These are phyloP conservation scores for Mycena olivaceomarginata DNA, from an alignment of 768 basidiomycete genomes.

Conservation along the genomic window DNA sequence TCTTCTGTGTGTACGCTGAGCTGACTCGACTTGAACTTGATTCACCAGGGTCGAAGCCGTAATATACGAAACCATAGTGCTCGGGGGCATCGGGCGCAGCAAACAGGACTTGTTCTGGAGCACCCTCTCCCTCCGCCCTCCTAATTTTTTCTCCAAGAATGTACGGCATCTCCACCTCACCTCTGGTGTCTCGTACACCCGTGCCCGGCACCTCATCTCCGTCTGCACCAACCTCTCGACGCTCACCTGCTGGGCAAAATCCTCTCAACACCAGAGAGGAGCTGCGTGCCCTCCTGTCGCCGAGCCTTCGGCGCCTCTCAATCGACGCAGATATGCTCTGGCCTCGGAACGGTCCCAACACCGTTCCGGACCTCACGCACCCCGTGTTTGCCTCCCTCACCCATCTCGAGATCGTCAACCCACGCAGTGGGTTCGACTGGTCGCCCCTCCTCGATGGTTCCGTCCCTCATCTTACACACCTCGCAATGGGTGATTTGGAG, in stretches of 20 bases:
- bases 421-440: slow-evolving; percentile 52
- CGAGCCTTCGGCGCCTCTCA: slow-evolving; percentile 30
- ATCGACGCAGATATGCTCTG: slow-evolving; percentile 33
- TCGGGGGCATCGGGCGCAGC: slow-evolving; percentile 42
- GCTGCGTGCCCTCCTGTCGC: slow-evolving; percentile 24
- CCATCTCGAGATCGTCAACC: slow-evolving; percentile 48
- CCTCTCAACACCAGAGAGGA: slow-evolving; percentile 30
- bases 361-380: slow-evolving; percentile 24
- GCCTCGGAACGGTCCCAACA: slow-evolving; percentile 7
- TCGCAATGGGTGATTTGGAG: slow-evolving; percentile 54
- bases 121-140: slow-evolving; percentile 52
- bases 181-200: slow-evolving; percentile 42
- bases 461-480: slow-evolving; percentile 56
- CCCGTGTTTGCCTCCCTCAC: slow-evolving; percentile 40
- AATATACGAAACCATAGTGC: slow-evolving; percentile 55
- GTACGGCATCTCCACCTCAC: slow-evolving; percentile 54
- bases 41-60: slow-evolving; percentile 55
- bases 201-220: slow-evolving; percentile 48
- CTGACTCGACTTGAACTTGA: background rate
- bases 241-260: slow-evolving; percentile 53
- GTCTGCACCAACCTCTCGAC: slow-evolving; percentile 51
- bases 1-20: no score
- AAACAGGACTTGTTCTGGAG: slow-evolving; percentile 50
- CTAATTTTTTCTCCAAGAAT: slow-evolving; percentile 52
- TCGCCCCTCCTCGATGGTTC: slow-evolving; percentile 41